phyloP scores from a whole-genome alignment of 2,329 filamentous ascomycete species.

The Penicillium sp. region DNA sequence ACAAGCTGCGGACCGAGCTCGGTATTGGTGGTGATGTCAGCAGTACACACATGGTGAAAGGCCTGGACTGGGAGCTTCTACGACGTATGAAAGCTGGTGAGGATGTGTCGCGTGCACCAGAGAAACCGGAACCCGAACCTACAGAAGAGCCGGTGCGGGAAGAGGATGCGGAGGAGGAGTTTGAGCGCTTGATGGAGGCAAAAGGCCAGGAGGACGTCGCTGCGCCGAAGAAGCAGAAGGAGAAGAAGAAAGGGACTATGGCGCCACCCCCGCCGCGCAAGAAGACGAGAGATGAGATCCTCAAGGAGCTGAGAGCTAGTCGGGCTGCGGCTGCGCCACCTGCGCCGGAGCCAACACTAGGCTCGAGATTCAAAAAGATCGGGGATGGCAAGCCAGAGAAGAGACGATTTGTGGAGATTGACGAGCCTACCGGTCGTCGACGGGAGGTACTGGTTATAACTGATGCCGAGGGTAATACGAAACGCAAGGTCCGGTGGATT shows the following conservation, averaged over 20 bases:
- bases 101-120: slow-evolving; percentile 48
- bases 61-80: slow-evolving; percentile 75
- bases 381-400: slow-evolving; percentile 46
- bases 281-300: slow-evolving; percentile 55
- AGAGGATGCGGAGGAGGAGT: slow-evolving; percentile 60
- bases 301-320: slow-evolving; percentile 56
- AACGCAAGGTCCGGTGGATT: slow-evolving; percentile 57
- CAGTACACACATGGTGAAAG: slow-evolving; percentile 85
- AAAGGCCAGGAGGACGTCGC: slow-evolving; percentile 32
- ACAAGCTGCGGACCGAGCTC: slow-evolving; percentile 68
- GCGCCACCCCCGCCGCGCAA: slow-evolving; percentile 45
- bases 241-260: slow-evolving; percentile 50
- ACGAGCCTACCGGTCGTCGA: slow-evolving; percentile 45
- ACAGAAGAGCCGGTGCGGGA: slow-evolving; percentile 28
- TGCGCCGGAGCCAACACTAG: slow-evolving; percentile 48
- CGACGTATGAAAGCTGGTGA: slow-evolving; percentile 44
- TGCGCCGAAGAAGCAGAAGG: slow-evolving; percentile 35
- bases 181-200: slow-evolving; percentile 42
- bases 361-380: slow-evolving; percentile 53
- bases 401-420: slow-evolving; percentile 52
- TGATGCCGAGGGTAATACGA: slow-evolving; percentile 57
- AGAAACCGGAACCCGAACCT: slow-evolving; percentile 23
- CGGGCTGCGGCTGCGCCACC: slow-evolving; percentile 41
- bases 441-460: slow-evolving; percentile 57
- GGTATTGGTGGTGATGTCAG: slow-evolving; percentile 70